Conservation (phyloP, 495 filamentous ascomycete genomes). For the Parmelia sp. region DNA sequence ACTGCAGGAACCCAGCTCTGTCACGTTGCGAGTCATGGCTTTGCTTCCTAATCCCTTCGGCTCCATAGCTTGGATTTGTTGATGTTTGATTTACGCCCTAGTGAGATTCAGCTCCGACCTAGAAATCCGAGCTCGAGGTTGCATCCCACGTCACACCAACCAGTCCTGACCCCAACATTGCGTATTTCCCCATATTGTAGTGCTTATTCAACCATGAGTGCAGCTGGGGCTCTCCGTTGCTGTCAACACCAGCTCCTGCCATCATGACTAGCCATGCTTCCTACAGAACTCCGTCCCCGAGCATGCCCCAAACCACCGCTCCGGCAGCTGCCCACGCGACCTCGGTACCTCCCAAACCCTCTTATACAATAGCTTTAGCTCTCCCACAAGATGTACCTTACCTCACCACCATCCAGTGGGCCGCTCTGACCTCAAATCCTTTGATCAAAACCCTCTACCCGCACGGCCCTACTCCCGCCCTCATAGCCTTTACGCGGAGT, state of each 20-base stretch:
- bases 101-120: background rate
- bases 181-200: background rate
- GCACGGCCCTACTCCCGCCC: conserved; percentile 17
- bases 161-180: background rate
- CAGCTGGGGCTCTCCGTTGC: background rate
- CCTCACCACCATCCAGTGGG: conserved; percentile 24
- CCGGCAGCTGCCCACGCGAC: conserved; percentile 3
- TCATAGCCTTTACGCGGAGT: conserved; percentile 18
- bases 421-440: conserved; percentile 21
- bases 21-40: background rate
- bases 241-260: background rate
- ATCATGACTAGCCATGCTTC: background rate
- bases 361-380: conserved; percentile 14
- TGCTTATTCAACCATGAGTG: background rate
- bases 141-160: background rate
- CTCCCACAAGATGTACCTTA: conserved; percentile 17
- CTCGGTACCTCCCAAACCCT: background rate
- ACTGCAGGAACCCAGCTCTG: background rate
- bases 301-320: conserved; percentile 2
- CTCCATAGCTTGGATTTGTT: background rate
- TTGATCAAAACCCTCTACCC: conserved; percentile 23
- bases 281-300: background rate
- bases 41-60: background rate
- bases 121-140: background rate
- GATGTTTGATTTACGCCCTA: background rate